Evolutionary conservation across 208 protist genomes (phyloP).

Genomic region (Crithidia fasciculata): DNA sequence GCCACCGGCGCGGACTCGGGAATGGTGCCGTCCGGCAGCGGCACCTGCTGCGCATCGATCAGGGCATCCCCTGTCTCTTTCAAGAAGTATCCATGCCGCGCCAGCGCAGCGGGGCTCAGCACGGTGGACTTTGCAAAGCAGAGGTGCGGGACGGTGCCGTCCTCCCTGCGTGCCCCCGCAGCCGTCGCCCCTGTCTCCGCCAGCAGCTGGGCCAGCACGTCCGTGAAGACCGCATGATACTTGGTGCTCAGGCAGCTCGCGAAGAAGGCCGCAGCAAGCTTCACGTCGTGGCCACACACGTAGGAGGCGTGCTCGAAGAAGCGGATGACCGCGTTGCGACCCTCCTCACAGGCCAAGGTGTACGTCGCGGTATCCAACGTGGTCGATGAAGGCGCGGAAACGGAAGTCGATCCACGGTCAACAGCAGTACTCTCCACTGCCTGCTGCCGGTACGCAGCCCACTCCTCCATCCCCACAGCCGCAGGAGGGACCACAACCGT

Average conservation of each 20-base stretch:
- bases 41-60: slow-evolving; percentile 50
- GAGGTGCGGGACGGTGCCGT: slow-evolving; percentile 5
- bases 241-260: slow-evolving; percentile 57
- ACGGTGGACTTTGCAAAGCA: slow-evolving; percentile 35
- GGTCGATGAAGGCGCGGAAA: slow-evolving; percentile 12
- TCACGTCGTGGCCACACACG: slow-evolving; percentile 28
- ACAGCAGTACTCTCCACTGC: not conserved
- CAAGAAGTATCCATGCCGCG: slow-evolving; percentile 42
- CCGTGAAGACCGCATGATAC: slow-evolving; percentile 48
- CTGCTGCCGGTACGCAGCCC: slow-evolving; percentile 45
- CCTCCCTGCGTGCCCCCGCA: not conserved
- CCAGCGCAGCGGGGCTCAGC: slow-evolving; percentile 20
- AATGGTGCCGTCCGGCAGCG: slow-evolving; percentile 25
- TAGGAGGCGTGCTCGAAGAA: slow-evolving; percentile 58
- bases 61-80: slow-evolving; percentile 52
- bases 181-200: slow-evolving; percentile 17
- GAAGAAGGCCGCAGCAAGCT: slow-evolving; percentile 34
- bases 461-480: slow-evolving; percentile 50
- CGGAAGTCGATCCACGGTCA: not conserved
- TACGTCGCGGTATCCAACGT: slow-evolving; percentile 27
- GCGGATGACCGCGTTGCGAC: slow-evolving; percentile 44
- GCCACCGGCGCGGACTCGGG: slow-evolving; percentile 16
- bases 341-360: slow-evolving; percentile 30
- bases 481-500: slow-evolving; percentile 24
- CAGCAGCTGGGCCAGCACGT: slow-evolving; percentile 32